Conservation (phyloP, 805 yeast genomes). For the Dipodascus albidus region DNA sequence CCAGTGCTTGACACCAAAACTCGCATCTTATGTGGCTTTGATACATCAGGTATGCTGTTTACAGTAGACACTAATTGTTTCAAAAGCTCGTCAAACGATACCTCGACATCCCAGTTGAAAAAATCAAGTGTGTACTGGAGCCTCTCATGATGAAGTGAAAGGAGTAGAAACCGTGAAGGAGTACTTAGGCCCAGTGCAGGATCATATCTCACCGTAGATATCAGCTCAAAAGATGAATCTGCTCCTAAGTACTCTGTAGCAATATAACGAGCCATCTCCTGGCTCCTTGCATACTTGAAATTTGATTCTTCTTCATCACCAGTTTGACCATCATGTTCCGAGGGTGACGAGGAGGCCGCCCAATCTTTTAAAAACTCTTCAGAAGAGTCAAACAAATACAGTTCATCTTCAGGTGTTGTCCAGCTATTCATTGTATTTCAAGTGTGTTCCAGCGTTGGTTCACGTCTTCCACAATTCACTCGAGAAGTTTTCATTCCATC, state of each 20-base stretch:
- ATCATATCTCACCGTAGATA: conserved; percentile 69
- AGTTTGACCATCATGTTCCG: not conserved
- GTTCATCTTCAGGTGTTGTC: not conserved
- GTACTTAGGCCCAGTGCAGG: conserved; percentile 35
- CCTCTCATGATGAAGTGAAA: conserved; percentile 54
- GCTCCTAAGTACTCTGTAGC: not conserved
- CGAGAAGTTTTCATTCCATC: not conserved
- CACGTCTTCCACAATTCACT: not conserved
- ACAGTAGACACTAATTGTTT: conserved; percentile 31
- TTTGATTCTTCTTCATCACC: not conserved
- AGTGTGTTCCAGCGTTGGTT: not conserved
- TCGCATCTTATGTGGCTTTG: conserved; percentile 37
- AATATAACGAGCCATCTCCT: not conserved
- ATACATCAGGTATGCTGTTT: conserved; percentile 8
- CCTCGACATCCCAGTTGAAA: conserved; percentile 38
- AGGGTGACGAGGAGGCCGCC: not conserved
- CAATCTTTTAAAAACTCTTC: not conserved
- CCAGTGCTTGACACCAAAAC: conserved; percentile 31
- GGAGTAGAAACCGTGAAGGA: conserved; percentile 40
- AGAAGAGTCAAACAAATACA: not conserved
- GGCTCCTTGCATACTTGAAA: not conserved
- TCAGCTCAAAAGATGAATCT: conserved; percentile 37
- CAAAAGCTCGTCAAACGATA: conserved; percentile 35
- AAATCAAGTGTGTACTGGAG: conserved; percentile 40
- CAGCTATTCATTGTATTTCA: not conserved